Conservation (phyloP, 345 rosid species). For the Citrus trifoliata region DNA sequence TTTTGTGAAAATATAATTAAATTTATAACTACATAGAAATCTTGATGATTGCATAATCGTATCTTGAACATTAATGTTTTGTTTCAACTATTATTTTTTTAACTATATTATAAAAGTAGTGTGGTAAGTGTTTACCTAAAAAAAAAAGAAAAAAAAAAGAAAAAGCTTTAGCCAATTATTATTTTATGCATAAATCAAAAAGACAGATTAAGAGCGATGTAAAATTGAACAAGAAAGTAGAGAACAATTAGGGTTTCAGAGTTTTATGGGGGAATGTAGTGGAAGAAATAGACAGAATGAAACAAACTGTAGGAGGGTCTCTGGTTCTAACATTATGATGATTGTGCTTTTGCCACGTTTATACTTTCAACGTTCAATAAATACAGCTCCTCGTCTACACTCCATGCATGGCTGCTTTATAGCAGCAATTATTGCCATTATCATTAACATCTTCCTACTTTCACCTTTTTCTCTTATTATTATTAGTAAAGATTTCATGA, state of each 20-base stretch:
- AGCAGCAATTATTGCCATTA: not conserved
- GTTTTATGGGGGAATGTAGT: not conserved
- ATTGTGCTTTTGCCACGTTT: slow-evolving; percentile 13
- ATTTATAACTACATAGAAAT: too few species aligned
- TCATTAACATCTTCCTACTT: not conserved
- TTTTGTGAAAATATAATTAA: too few species aligned
- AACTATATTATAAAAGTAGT: too few species aligned
- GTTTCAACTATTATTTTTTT: too few species aligned
- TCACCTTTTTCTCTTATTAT: not conserved
- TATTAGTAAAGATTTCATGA: not conserved
- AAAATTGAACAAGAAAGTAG: too few species aligned
- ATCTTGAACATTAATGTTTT: too few species aligned
- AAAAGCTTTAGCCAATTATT: too few species aligned
- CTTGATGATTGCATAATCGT: too few species aligned
- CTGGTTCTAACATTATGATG: not conserved
- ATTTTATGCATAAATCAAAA: too few species aligned
- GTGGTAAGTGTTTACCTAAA: too few species aligned
- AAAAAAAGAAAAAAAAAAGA: too few species aligned
- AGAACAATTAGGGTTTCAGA: not conserved
- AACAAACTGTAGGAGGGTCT: not conserved
- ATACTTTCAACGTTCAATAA: not conserved
- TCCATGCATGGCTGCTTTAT: not conserved
- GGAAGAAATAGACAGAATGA: not conserved
- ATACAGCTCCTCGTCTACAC: slow-evolving; percentile 6
- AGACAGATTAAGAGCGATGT: too few species aligned